A percentile compares a stretch with the other conserved stretches of the same genome.
These are phyloP conservation scores for Plasmodium cynomolgi DNA, from an alignment of 169 alveolate species.

Conservation along the genomic window DNA sequence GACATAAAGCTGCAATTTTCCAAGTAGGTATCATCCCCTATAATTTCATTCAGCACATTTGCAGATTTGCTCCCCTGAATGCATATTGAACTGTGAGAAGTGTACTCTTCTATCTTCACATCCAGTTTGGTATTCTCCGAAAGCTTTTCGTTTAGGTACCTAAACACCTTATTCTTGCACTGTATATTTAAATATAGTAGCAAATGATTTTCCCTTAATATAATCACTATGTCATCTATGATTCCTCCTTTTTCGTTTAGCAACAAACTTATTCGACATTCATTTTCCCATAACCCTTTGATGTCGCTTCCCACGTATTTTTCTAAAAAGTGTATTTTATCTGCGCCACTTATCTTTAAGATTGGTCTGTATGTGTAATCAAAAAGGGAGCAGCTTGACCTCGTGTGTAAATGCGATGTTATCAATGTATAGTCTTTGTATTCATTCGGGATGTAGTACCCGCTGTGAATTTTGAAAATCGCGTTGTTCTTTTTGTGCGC, in stretches of 20 bases:
- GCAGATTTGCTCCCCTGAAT: slow-evolving; percentile 70
- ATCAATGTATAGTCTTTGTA: slow-evolving; percentile 58
- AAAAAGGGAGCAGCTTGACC: slow-evolving; percentile 67
- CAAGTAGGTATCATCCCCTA: slow-evolving; percentile 21
- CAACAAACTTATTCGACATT: slow-evolving; percentile 74
- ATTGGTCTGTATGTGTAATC: slow-evolving; percentile 75
- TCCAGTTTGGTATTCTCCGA: slow-evolving; percentile 45
- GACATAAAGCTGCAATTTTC: slow-evolving; percentile 74
- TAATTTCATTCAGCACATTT: slow-evolving; percentile 43
- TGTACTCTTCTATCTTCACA: slow-evolving; percentile 66
- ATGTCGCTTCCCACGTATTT: slow-evolving; percentile 75
- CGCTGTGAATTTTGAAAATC: slow-evolving; percentile 50
- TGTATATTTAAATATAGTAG: slow-evolving; percentile 63
- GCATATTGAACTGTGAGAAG: slow-evolving; percentile 59
- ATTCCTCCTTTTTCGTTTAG: slow-evolving; percentile 69
- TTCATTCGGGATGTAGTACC: slow-evolving; percentile 65
- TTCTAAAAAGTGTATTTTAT: slow-evolving; percentile 49
- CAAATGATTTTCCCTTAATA: slow-evolving; percentile 51
- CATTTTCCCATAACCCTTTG: slow-evolving; percentile 76
- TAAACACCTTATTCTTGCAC: slow-evolving; percentile 66
- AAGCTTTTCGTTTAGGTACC: slow-evolving; percentile 42
- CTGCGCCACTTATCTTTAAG: slow-evolving; percentile 73
- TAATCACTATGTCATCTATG: slow-evolving; percentile 64
- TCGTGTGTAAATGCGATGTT: slow-evolving; percentile 72
- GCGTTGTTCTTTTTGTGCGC: slow-evolving; percentile 70